Evolutionary conservation across 176 grass and related monocot species (phyloP), one percentile per base, ranked within the genome.

Genomic region (Hsuehochloa calcarea): DNA sequence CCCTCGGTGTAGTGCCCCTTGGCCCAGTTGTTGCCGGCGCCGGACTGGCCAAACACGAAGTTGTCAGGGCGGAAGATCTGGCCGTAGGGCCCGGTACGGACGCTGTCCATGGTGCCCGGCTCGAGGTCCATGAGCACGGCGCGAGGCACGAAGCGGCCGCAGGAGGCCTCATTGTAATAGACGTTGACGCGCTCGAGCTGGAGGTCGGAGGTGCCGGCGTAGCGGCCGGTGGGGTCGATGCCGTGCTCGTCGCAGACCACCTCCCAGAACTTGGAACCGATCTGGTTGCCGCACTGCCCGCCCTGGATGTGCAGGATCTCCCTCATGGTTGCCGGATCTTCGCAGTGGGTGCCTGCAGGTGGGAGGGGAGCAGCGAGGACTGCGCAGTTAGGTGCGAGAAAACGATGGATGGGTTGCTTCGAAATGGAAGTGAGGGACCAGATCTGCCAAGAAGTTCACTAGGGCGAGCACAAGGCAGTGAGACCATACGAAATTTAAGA

Each of bases 111-210:
- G 81, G 91, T 96, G 26, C 94, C 91, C 1, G 94, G 94, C 89
- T 96, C 94, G 45, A 93, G 91, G 82, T 96, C 94, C 94, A 96
- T 96, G 77, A 96, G 94, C 84, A 96, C 91, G 1, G 91, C 94
- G 38, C 94, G 83, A 29, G 94, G 94, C 55, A 97, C 91, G 51
- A 97, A 97, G 78, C 94, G 82, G 41, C 94, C 91, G 84, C 94
- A 97, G 9, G 94, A 97, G 11, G 94, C 94, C 74, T 93, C 94
- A 58, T 93, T 93, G 91, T 97, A 93, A 85, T 97, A 97, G 40
- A 93, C 94, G 81, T 97, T 97, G 55, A 97, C 89, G 29, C 91
- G 94, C 87, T 97, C 91, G 11, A 97, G 91, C 89, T 97, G 94
- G 65, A 93, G 91, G 82, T 97, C 91, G 34, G 94, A 91, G 34